Evolutionary conservation across 495 filamentous ascomycete species (phyloP).

Genomic region (Echria macrotheca): DNA sequence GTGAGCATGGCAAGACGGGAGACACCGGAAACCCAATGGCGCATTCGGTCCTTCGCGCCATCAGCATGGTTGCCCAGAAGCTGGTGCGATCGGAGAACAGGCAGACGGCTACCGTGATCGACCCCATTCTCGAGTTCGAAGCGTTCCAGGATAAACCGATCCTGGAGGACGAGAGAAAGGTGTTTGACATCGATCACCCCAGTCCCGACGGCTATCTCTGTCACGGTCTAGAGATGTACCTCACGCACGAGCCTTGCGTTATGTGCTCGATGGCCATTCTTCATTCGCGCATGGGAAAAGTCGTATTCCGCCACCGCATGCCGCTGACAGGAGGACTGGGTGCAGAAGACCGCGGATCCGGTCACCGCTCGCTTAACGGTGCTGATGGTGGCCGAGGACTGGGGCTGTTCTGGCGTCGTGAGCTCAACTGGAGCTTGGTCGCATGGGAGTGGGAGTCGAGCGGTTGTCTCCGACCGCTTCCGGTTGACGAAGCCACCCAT

Average conservation of each 20-base stretch:
- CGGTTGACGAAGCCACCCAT: conserved; percentile 34
- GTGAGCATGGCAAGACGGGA: conserved; percentile 39
- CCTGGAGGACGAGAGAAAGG: conserved; percentile 34
- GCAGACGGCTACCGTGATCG: conserved; percentile 15
- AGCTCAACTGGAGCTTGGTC: conserved; percentile 89
- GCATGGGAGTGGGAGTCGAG: conserved; percentile 69
- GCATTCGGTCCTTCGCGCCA: conserved; percentile 80
- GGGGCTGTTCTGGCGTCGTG: conserved; percentile 85
- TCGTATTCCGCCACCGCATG: conserved; percentile 70
- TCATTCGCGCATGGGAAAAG: conserved; percentile 78
- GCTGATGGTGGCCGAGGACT: conserved; percentile 54
- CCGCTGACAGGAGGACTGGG: conserved; percentile 53
- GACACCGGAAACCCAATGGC: conserved; percentile 64
- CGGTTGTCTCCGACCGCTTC: conserved; percentile 28
- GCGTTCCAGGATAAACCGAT: conserved; percentile 41
- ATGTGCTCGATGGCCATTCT: conserved; percentile 96
- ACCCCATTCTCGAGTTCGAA: conserved; percentile 38
- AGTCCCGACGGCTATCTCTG: conserved; percentile 81
- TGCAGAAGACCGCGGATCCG: conserved; percentile 41
- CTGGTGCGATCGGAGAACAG: conserved; percentile 44
- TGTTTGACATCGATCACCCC: conserved; percentile 41
- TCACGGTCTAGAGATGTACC: conserved; percentile 81
- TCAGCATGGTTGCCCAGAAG: conserved; percentile 78
- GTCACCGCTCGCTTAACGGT: conserved; percentile 23
- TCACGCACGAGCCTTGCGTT: conserved; percentile 90